Evolutionary conservation across 2,329 filamentous ascomycete species (phyloP).

Genomic region (Scedosporium dehoogii): DNA sequence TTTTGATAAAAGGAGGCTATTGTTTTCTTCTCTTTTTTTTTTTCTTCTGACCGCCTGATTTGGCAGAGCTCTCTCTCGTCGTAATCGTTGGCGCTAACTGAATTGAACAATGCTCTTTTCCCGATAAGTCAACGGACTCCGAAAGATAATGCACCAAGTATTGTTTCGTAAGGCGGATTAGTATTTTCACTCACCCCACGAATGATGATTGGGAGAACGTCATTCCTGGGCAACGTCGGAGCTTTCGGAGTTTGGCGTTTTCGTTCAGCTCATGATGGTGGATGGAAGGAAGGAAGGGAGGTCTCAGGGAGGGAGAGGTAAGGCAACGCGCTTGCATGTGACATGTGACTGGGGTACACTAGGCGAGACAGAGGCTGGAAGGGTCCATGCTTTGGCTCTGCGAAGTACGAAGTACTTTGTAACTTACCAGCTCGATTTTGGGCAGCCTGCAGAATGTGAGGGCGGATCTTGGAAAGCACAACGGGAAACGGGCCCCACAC

Average conservation of each 20-base stretch:
- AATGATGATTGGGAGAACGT: not conserved
- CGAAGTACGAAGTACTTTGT: too few relatives aligned
- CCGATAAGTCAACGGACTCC: not conserved
- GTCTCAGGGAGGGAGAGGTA: not conserved
- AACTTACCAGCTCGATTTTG: too few relatives aligned
- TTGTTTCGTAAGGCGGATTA: not conserved
- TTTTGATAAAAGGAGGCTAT: not conserved
- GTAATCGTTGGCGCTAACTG: not conserved
- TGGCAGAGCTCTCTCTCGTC: not conserved
- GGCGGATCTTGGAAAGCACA: not conserved
- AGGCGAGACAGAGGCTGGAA: not conserved
- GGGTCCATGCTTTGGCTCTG: too few relatives aligned
- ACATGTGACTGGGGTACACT: not conserved
- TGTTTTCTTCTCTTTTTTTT: not conserved
- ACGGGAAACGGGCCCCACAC: not conserved
- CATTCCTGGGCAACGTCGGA: not conserved
- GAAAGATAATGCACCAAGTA: not conserved
- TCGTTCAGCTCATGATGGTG: not conserved
- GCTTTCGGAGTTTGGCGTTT: not conserved
- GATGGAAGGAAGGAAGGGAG: not conserved
- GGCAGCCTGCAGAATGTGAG: not conserved
- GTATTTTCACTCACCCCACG: not conserved
- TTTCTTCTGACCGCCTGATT: not conserved
- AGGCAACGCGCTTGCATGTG: not conserved
- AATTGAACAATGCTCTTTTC: not conserved